Percentiles rank a stretch among this genome's conserved stretches.
phyloP scores from a whole-genome alignment of 768 basidiomycete genomes.

The Rhizopogon salebrosus region DNA sequence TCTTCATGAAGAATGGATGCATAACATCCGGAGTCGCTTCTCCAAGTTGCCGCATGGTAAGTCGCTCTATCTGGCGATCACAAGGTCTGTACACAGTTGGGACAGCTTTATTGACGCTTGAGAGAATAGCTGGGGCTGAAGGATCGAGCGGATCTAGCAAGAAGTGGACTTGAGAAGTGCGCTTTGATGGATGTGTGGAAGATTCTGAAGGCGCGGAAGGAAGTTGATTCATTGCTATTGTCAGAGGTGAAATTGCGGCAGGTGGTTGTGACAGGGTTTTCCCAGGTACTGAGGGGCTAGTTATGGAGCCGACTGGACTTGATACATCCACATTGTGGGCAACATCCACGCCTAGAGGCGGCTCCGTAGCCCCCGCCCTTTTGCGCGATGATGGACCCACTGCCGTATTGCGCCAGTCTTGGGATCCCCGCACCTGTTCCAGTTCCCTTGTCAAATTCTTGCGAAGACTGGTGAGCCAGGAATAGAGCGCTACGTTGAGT shows the following conservation, averaged over 20 bases:
- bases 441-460: conserved; percentile 75
- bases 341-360: not conserved
- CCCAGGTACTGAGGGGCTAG: not conserved
- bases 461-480: conserved; percentile 74
- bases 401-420: conserved; percentile 45
- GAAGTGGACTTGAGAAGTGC: not conserved
- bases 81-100: conserved; percentile 48
- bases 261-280: not conserved
- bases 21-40: conserved; percentile 87
- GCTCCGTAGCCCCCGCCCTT: conserved; percentile 28
- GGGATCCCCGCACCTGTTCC: conserved; percentile 61
- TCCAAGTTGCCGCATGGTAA: conserved; percentile 81
- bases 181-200: not conserved
- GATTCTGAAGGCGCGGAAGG: not conserved
- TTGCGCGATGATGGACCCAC: conserved; percentile 28
- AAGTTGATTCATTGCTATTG: too few species aligned
- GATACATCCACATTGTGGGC: not conserved
- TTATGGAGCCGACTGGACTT: not conserved
- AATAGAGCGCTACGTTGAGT: conserved; percentile 75
- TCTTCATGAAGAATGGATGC: conserved; percentile 85
- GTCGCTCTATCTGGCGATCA: conserved; percentile 66
- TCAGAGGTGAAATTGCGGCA: not conserved
- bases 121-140: not conserved
- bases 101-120: conserved; percentile 10
- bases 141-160: not conserved